Evolutionary conservation across 2,329 filamentous ascomycete species (phyloP).

Genomic region (Pyrenochaeta sp.): DNA sequence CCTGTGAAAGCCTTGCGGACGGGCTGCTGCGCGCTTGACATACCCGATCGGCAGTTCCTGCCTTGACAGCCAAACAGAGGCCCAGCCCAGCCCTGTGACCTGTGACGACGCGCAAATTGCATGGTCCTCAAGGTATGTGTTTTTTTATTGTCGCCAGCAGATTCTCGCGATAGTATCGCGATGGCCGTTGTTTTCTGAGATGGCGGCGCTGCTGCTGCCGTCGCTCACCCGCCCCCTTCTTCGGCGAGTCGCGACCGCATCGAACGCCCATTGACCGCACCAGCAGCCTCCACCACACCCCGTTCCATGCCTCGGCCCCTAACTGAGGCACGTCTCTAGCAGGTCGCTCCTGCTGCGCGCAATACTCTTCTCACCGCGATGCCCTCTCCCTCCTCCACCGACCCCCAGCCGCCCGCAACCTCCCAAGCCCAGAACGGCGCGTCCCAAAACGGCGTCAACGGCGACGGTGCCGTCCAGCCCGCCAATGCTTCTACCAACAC

Average conservation of each 20-base stretch:
- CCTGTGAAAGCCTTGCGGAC: slow-evolving; percentile 38
- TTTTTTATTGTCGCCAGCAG: slow-evolving; percentile 10
- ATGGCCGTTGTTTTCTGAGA: slow-evolving; percentile 13
- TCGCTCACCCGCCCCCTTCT: slow-evolving; percentile 34
- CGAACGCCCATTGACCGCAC: slow-evolving; percentile 37
- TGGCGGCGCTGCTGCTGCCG: slow-evolving; percentile 29
- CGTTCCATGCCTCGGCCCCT: slow-evolving; percentile 40
- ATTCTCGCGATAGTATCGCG: slow-evolving; percentile 4
- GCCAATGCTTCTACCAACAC: slow-evolving; percentile 35
- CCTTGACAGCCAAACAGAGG: slow-evolving; percentile 47
- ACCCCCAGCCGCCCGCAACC: slow-evolving; percentile 31
- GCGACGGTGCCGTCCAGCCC: slow-evolving; percentile 45
- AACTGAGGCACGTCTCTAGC: slow-evolving; percentile 40
- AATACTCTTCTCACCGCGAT: slow-evolving; percentile 37
- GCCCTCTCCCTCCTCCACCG: slow-evolving; percentile 46
- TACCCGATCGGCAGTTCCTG: slow-evolving; percentile 48
- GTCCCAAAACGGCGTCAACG: slow-evolving; percentile 43
- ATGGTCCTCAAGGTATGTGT: slow-evolving; percentile 49
- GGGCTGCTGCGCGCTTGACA: slow-evolving; percentile 33
- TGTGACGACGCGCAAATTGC: slow-evolving; percentile 52
- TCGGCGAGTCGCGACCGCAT: slow-evolving; percentile 31
- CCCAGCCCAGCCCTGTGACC: slow-evolving; percentile 48
- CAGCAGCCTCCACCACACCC: slow-evolving; percentile 26
- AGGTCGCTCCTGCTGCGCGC: slow-evolving; percentile 40
- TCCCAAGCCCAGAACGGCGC: slow-evolving; percentile 40